A percentile compares a stretch with the other conserved stretches of the same genome.
Evolutionary conservation across 2,329 filamentous ascomycete genomes (phyloP).

Genomic region (Aschersonia sp.): DNA sequence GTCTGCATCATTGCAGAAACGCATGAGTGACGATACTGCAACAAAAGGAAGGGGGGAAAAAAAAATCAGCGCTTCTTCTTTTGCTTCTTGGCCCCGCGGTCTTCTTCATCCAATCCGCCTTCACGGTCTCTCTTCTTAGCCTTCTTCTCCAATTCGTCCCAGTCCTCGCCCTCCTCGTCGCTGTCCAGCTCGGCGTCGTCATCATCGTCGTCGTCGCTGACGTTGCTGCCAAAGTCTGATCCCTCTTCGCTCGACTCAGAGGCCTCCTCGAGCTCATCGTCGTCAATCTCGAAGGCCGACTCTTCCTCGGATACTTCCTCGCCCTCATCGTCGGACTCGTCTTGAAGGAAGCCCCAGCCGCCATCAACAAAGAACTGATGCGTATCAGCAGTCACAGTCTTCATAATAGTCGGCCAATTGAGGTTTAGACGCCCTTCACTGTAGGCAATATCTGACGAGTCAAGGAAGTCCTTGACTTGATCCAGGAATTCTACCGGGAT

Average conservation of each 20-base stretch:
- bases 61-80: conserved; percentile 19
- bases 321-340: conserved; percentile 76
- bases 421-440: conserved; percentile 91
- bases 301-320: conserved; percentile 77
- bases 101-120: conserved; percentile 34
- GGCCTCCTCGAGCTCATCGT: conserved; percentile 71
- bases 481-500: conserved; percentile 93
- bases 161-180: conserved; percentile 74
- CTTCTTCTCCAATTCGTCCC: conserved; percentile 90
- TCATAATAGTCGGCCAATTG: conserved; percentile 99
- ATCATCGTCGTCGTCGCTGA: conserved; percentile 63
- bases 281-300: conserved; percentile 80
- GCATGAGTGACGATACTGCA: too few species aligned
- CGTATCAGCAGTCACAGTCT: conserved; percentile 87
- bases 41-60: neutral
- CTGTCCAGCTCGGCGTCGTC: conserved; percentile 42
- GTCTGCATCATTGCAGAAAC: too few species aligned
- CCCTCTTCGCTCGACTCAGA: conserved; percentile 69
- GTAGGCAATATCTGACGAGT: conserved; percentile 88
- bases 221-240: conserved; percentile 86
- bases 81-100: conserved; percentile 52
- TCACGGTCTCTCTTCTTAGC: conserved; percentile 75
- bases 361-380: conserved; percentile 93
- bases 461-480: conserved; percentile 93
- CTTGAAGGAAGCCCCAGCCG: conserved; percentile 84